Evolutionary conservation across 352 stramenopile species (phyloP).

Genomic region (Phytophthora ohioensis): DNA sequence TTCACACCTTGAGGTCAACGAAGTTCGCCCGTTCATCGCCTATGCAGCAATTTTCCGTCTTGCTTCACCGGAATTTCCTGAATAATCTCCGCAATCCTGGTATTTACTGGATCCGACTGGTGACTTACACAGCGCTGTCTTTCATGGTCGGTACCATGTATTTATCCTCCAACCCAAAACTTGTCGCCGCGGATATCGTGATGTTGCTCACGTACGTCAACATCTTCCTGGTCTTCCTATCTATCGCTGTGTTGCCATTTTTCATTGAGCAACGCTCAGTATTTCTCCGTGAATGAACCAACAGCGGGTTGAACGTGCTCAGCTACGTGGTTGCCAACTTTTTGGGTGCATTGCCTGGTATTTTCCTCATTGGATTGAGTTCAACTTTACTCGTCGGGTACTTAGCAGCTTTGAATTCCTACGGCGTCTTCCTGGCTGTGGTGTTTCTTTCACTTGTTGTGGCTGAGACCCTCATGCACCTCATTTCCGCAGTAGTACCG

Average conservation of each 20-base stretch:
- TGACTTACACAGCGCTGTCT: constrained; percentile 77
- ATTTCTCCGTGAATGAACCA: constrained; percentile 77
- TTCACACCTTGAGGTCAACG: constrained; percentile 16
- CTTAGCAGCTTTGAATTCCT: constrained; percentile 58
- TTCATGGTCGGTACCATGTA: constrained; percentile 80
- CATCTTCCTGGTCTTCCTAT: constrained; percentile 92
- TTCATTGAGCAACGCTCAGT: constrained; percentile 87
- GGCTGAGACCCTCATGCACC: constrained; percentile 82
- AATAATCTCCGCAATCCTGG: constrained; percentile 73
- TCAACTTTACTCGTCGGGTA: constrained; percentile 54
- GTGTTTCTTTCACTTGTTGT: constrained; percentile 76
- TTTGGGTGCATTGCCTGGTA: constrained; percentile 70
- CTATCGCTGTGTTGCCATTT: constrained; percentile 80
- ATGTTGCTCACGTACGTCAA: constrained; percentile 87
- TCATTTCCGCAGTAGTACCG: constrained; percentile 69
- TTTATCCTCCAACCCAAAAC: constrained; percentile 39
- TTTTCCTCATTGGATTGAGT: constrained; percentile 64
- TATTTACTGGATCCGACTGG: constrained; percentile 75
- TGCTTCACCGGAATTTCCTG: constrained; percentile 61
- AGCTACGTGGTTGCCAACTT: constrained; percentile 81
- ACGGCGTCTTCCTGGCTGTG: constrained; percentile 61
- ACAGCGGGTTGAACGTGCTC: constrained; percentile 61
- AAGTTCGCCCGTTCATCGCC: constrained; percentile 33
- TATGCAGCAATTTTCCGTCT: constrained; percentile 56
- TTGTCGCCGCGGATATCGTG: constrained; percentile 46